These are phyloP conservation scores for Ganoderma leucocontextum DNA, from an alignment of 1,284 basidiomycete genomes.

Conservation along the genomic window DNA sequence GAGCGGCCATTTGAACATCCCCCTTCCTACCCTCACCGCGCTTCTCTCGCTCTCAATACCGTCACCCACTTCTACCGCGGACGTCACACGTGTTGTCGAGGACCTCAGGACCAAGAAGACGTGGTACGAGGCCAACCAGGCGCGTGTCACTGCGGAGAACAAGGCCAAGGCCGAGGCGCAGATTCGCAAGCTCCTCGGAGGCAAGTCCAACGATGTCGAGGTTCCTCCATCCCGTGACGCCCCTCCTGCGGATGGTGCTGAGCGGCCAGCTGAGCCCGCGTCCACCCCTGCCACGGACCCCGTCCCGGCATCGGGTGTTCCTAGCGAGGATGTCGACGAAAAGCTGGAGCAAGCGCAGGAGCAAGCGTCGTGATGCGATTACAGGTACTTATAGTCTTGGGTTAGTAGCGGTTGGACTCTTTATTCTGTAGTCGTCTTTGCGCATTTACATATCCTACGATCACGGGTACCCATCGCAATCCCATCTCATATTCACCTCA, in stretches of 20 bases:
- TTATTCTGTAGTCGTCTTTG: conserved; percentile 34
- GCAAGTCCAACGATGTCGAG: conserved; percentile 55
- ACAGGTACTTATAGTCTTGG: conserved; percentile 20
- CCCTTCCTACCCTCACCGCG: conserved; percentile 87
- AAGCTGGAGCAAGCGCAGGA: conserved; percentile 58
- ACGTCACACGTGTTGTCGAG: conserved; percentile 87
- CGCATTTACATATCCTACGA: conserved; percentile 32
- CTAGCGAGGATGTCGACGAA: conserved; percentile 55
- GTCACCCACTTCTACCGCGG: conserved; percentile 81
- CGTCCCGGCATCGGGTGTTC: conserved; percentile 41
- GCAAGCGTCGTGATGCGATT: conserved; percentile 32
- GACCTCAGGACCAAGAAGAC: conserved; percentile 95
- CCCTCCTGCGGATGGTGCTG: conserved; percentile 56
- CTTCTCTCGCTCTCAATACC: conserved; percentile 91
- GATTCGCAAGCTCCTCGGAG: conserved; percentile 68
- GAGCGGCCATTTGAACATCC: conserved; percentile 73
- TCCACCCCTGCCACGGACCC: conserved; percentile 50
- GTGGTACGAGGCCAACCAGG: conserved; percentile 90
- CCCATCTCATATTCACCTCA: background rate
- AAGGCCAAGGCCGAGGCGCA: conserved; percentile 83
- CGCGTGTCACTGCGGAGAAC: conserved; percentile 73
- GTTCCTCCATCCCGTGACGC: conserved; percentile 45
- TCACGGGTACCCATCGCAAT: conserved; percentile 30
- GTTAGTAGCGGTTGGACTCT: conserved; percentile 30
- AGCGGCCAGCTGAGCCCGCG: conserved; percentile 57